Base-by-base conservation (phyloP, 2,329 filamentous ascomycete species). In the Xylaria multiplex region DNA sequence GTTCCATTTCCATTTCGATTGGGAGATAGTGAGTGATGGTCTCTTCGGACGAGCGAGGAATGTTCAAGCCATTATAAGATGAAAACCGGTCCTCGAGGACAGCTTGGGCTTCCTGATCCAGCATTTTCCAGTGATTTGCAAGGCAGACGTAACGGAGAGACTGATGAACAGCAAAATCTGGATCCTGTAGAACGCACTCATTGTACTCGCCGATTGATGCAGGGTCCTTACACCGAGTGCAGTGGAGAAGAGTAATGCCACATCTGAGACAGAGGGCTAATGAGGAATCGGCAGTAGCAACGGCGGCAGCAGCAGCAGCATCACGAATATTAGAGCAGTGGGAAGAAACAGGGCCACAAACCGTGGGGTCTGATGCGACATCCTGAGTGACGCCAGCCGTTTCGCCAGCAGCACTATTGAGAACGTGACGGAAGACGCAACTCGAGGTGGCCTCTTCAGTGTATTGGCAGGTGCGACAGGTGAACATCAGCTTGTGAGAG, bases 311-410 rank as follows among this genome's bases (percentile, higher is more conserved):
- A 66, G 60, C 45, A 55, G 61, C 56, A 53, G 46, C 45, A 64
- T 46, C 37, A 64, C 57, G 53, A 64, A 50, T 42, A 67, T 45
- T 58, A 69, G 42, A 50, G 64, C 54, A 65, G 65, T 69, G 49
- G 71, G 75, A 73, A 76, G 79, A 76, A 77, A 79, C 72, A 73
- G 81, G 74, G 72, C 74, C 77, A 97, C 95, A 88, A 91, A 99
- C 95, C 89, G 96, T 99, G 81, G 96, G 96, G 87, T 99, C 96
- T 77, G 93, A 94, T 77, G 91, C 93, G 76, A 99, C 94, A 82
- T 99, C 96, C 81, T 97, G 93, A 68, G 95, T 97, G 75, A 98
- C 95, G 82, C 96, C 96, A 65, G 96, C 95, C 46, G 95, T 98
- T 82, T 97, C 96, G 76, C 94, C 93, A 30, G 95, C 92, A 66